These are phyloP conservation scores for Fusarium anthophilum DNA, from an alignment of 2,329 filamentous ascomycete genomes.

Conservation along the genomic window DNA sequence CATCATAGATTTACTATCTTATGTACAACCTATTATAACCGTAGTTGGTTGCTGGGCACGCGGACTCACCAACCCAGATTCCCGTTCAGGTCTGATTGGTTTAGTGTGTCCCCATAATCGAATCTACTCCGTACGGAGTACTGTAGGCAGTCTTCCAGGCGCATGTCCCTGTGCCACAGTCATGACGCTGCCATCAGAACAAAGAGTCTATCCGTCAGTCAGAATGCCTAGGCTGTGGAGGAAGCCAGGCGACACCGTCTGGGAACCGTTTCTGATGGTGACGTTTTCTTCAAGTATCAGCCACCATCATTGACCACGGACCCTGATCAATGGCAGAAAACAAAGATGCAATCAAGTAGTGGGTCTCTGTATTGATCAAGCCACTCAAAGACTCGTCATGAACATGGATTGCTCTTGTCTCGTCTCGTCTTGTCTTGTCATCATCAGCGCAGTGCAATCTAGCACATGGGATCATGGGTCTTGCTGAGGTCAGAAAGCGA, in stretches of 20 bases:
- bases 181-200: constrained; percentile 25
- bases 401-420: constrained; percentile 12
- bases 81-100: constrained; percentile 19
- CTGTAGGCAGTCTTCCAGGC: constrained; percentile 3
- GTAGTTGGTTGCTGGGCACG: constrained; percentile 1
- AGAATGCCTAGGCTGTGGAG: constrained; percentile 5
- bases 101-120: background rate
- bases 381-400: constrained; percentile 2
- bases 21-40: background rate
- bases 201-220: background rate
- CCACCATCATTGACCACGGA: constrained; percentile 26
- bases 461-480: background rate
- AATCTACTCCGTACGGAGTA: constrained; percentile 6
- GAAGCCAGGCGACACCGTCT: constrained; percentile 17
- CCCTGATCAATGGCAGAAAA: constrained; percentile 11
- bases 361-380: background rate
- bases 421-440: constrained; percentile 13
- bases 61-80: background rate
- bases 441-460: constrained; percentile 4
- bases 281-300: constrained; percentile 34
- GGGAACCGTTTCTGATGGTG: constrained; percentile 34
- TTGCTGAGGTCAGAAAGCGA: constrained; percentile 19
- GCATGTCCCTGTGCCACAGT: constrained; percentile 38
- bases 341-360: constrained; percentile 5
- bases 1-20: background rate